phyloP scores from a whole-genome alignment of 2,329 filamentous ascomycete species.

The Cladophialophora psammophila region DNA sequence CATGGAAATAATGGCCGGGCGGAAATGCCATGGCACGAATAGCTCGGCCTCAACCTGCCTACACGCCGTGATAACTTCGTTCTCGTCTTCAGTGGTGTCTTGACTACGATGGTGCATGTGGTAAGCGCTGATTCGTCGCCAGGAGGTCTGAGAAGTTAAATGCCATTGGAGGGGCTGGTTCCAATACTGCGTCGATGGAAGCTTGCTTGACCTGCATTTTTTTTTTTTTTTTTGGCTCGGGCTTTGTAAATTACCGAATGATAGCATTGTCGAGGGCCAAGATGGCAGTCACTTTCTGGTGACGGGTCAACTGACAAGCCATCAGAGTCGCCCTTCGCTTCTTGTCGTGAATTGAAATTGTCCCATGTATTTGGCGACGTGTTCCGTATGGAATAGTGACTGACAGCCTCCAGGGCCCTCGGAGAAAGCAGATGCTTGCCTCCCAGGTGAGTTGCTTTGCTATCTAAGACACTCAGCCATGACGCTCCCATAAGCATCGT shows the following conservation, averaged over 20 bases:
- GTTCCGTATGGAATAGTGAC: slow-evolving; percentile 10
- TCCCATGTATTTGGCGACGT: slow-evolving; percentile 3
- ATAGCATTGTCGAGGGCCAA: neutral
- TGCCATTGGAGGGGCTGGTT: slow-evolving; percentile 20
- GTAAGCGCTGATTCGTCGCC: slow-evolving; percentile 19
- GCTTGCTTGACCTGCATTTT: slow-evolving; percentile 15
- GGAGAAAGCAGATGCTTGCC: slow-evolving; percentile 15
- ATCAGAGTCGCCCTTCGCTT: neutral
- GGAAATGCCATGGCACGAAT: slow-evolving; percentile 5
- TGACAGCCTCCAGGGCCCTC: slow-evolving; percentile 5
- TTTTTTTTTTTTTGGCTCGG: too few species aligned
- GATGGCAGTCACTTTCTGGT: neutral
- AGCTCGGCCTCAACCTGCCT: slow-evolving; percentile 21
- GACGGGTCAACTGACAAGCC: neutral
- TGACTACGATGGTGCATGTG: slow-evolving; percentile 16
- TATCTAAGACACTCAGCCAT: slow-evolving; percentile 18
- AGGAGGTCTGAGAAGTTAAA: slow-evolving; percentile 19
- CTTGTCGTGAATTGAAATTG: neutral
- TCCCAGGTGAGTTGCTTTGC: slow-evolving; percentile 18
- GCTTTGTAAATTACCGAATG: neutral
- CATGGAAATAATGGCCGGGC: slow-evolving; percentile 10
- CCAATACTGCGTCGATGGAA: slow-evolving; percentile 9
- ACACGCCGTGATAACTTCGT: slow-evolving; percentile 19
- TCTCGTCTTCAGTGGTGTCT: slow-evolving; percentile 18
- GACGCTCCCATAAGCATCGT: neutral